A percentile compares a stretch with the other conserved stretches of the same genome.
phyloP scores from a whole-genome alignment of 176 grass and related monocot species.

The Triticum turgidum region DNA sequence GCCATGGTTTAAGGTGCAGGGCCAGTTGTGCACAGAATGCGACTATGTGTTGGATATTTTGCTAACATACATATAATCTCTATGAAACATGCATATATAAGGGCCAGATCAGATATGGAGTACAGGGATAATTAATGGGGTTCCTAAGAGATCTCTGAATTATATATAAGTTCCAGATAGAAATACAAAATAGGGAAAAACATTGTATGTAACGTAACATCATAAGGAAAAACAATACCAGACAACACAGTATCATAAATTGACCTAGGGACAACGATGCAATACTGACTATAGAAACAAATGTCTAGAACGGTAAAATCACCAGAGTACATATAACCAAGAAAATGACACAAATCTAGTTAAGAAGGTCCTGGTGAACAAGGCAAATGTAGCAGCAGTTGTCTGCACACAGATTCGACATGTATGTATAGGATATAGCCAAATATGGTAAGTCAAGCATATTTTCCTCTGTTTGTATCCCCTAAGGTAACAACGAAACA shows the following conservation, averaged over 20 bases:
- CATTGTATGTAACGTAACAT: neutral
- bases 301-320: too few species aligned
- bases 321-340: too few species aligned
- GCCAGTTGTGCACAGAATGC: neutral
- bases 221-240: neutral
- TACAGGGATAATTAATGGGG: neutral
- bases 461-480: neutral
- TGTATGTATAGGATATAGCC: neutral
- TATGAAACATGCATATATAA: neutral
- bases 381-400: too few species aligned
- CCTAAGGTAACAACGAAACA: neutral
- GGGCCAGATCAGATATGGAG: neutral
- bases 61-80: neutral
- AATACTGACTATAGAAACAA: too few species aligned
- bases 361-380: too few species aligned
- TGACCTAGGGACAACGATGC: too few species aligned
- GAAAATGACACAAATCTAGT: too few species aligned
- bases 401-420: neutral
- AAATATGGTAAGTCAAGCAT: neutral
- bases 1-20: neutral
- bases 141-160: neutral
- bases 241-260: neutral
- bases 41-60: constrained; percentile 5
- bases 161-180: neutral
- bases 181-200: neutral